Evolutionary conservation across 1,139 yeast species (phyloP).

Genomic region (Hyphopichia khmerensis): DNA sequence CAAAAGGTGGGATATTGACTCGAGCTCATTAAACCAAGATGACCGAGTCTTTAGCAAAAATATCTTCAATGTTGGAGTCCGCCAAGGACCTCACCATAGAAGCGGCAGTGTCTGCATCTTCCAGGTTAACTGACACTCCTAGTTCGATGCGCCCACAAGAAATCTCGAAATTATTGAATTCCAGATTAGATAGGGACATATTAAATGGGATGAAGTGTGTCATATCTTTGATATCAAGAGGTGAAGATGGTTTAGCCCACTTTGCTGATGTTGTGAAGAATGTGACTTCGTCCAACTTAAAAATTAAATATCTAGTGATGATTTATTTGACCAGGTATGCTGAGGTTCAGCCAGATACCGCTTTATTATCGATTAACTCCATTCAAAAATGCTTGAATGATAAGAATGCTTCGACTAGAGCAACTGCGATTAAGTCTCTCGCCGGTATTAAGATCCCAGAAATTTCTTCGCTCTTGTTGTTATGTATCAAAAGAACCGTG

Average conservation of each 20-base stretch:
- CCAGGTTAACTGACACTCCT: constrained; percentile 58
- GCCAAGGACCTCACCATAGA: constrained; percentile 79
- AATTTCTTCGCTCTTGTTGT: constrained; percentile 72
- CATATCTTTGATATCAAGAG: constrained; percentile 62
- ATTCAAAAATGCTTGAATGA: constrained; percentile 82
- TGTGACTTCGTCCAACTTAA: constrained; percentile 68
- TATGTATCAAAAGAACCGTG: constrained; percentile 68
- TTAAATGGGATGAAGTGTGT: constrained; percentile 76
- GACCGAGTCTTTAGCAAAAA: constrained; percentile 43
- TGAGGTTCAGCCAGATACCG: constrained; percentile 82
- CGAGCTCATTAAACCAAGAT: constrained; percentile 13
- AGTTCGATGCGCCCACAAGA: constrained; percentile 59
- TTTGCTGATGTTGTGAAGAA: constrained; percentile 91
- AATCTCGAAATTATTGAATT: constrained; percentile 62
- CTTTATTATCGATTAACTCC: constrained; percentile 85
- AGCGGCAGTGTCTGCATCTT: constrained; percentile 78
- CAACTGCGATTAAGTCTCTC: constrained; percentile 75
- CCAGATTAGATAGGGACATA: constrained; percentile 70
- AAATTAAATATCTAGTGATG: constrained; percentile 75
- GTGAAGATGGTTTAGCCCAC: constrained; percentile 59
- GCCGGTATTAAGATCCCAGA: constrained; percentile 80
- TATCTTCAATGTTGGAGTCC: constrained; percentile 62
- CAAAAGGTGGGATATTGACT: background rate
- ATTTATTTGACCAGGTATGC: constrained; percentile 76
- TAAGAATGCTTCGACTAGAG: constrained; percentile 63